These are phyloP conservation scores for Epicoccum sorghinum DNA, from an alignment of 2,329 filamentous ascomycete species.

Conservation along the genomic window DNA sequence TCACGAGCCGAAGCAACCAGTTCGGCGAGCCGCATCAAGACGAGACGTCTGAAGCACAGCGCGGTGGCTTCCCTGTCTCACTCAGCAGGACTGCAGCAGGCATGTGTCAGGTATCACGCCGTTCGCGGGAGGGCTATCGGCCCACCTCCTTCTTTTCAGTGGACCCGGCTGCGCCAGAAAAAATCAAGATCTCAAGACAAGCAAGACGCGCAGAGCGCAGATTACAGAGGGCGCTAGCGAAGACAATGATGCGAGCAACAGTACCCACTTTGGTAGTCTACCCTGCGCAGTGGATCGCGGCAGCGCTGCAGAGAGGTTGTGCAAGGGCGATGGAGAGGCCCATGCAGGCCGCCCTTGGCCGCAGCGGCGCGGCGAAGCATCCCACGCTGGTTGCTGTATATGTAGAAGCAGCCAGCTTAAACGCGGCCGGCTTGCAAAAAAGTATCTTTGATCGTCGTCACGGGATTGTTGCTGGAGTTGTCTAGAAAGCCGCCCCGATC, in stretches of 20 bases:
- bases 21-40: slow-evolving; percentile 8
- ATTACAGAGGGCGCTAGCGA: slow-evolving; percentile 13
- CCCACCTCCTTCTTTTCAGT: slow-evolving; percentile 9
- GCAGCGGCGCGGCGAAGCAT: slow-evolving; percentile 18
- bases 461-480: slow-evolving; percentile 5
- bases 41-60: neutral
- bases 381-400: slow-evolving; percentile 15
- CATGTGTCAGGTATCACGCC: slow-evolving; percentile 16
- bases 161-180: slow-evolving; percentile 11
- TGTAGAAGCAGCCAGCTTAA: slow-evolving; percentile 11
- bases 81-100: slow-evolving; percentile 7
- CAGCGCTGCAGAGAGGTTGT: slow-evolving; percentile 4
- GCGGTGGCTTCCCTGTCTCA: slow-evolving; percentile 4
- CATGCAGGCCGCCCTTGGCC: slow-evolving; percentile 30
- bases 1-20: neutral
- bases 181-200: slow-evolving; percentile 11
- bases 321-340: slow-evolving; percentile 2
- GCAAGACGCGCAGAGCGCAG: slow-evolving; percentile 10
- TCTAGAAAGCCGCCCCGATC: slow-evolving; percentile 4
- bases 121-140: slow-evolving; percentile 17
- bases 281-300: slow-evolving; percentile 13
- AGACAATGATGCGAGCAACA: slow-evolving; percentile 13
- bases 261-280: slow-evolving; percentile 16
- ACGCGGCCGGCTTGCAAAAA: slow-evolving; percentile 12
- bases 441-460: slow-evolving; percentile 6